Percentiles rank a stretch among this genome's conserved stretches.
Evolutionary conservation across 2,329 filamentous ascomycete species (phyloP).

Genomic region (Trichoderma afroharzianum): DNA sequence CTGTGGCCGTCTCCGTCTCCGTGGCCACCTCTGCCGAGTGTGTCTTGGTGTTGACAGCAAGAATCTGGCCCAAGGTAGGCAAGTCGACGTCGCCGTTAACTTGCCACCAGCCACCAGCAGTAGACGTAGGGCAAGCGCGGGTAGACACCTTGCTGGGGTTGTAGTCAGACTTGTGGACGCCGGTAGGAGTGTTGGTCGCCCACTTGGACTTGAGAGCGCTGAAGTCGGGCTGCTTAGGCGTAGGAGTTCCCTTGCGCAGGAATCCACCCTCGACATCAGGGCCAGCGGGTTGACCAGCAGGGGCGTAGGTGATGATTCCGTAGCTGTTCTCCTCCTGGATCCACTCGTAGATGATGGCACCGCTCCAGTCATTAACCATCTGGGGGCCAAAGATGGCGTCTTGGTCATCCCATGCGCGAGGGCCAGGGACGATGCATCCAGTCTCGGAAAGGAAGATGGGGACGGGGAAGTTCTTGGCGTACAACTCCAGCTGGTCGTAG

Average conservation of each 20-base stretch:
- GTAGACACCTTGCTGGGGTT: slow-evolving; percentile 57
- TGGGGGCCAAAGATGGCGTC: slow-evolving; percentile 69
- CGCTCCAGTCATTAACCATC: slow-evolving; percentile 70
- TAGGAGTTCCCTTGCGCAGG: slow-evolving; percentile 68
- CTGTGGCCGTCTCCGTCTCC: slow-evolving; percentile 16
- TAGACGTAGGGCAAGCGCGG: slow-evolving; percentile 67
- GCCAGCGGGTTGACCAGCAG: slow-evolving; percentile 51
- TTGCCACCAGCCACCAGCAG: slow-evolving; percentile 72
- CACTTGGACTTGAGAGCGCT: slow-evolving; percentile 72
- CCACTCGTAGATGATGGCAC: slow-evolving; percentile 86
- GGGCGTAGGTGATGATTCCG: slow-evolving; percentile 73
- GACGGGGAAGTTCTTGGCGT: slow-evolving; percentile 69
- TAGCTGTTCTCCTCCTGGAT: slow-evolving; percentile 81
- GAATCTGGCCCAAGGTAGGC: slow-evolving; percentile 61
- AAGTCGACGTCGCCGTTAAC: slow-evolving; percentile 67
- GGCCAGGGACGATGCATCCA: slow-evolving; percentile 67
- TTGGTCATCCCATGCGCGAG: slow-evolving; percentile 68
- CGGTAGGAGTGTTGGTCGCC: slow-evolving; percentile 67
- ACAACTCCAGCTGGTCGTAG: slow-evolving; percentile 64
- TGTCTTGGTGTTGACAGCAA: background rate
- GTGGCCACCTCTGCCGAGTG: background rate
- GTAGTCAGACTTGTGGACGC: slow-evolving; percentile 65
- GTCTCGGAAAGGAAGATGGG: slow-evolving; percentile 90
- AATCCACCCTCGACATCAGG: slow-evolving; percentile 61
- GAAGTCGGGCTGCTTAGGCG: slow-evolving; percentile 72